Percentiles rank a stretch among this genome's conserved stretches.
phyloP scores from a whole-genome alignment of 1,284 basidiomycete genomes.

The Papiliotrema flavescens region DNA sequence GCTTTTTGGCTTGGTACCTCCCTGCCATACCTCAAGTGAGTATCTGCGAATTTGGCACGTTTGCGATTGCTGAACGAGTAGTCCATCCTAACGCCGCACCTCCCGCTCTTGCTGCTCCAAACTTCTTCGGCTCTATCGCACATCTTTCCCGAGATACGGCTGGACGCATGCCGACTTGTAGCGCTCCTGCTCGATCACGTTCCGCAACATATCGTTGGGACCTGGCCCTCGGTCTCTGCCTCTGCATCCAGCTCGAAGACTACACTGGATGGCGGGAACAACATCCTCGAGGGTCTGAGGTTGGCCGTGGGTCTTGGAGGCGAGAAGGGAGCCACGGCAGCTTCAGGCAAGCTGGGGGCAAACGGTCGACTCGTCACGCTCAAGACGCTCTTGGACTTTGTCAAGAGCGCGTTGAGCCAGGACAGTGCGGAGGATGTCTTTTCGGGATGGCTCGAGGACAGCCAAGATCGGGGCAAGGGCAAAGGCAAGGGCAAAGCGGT shows the following conservation, averaged over 20 bases:
- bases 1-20: constrained; percentile 65
- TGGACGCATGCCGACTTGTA: constrained; percentile 82
- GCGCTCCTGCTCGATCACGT: constrained; percentile 71
- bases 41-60: constrained; percentile 3
- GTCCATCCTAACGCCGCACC: constrained; percentile 68
- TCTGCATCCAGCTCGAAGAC: constrained; percentile 2
- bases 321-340: constrained; percentile 31
- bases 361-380: constrained; percentile 38
- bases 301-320: constrained; percentile 44
- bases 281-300: constrained; percentile 45
- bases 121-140: constrained; percentile 87
- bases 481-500: constrained; percentile 13
- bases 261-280: constrained; percentile 15
- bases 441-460: constrained; percentile 9
- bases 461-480: constrained; percentile 10
- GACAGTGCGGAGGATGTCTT: constrained; percentile 1
- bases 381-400: constrained; percentile 38
- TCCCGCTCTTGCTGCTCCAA: constrained; percentile 72
- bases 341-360: constrained; percentile 23
- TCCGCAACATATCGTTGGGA: constrained; percentile 63
- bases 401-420: constrained; percentile 21
- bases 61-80: constrained; percentile 33
- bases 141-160: constrained; percentile 88
- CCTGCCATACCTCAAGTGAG: constrained; percentile 61
- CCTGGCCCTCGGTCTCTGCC: constrained; percentile 57